Conservation (phyloP, 2,329 filamentous ascomycete species). For the Xylariales sp. region DNA sequence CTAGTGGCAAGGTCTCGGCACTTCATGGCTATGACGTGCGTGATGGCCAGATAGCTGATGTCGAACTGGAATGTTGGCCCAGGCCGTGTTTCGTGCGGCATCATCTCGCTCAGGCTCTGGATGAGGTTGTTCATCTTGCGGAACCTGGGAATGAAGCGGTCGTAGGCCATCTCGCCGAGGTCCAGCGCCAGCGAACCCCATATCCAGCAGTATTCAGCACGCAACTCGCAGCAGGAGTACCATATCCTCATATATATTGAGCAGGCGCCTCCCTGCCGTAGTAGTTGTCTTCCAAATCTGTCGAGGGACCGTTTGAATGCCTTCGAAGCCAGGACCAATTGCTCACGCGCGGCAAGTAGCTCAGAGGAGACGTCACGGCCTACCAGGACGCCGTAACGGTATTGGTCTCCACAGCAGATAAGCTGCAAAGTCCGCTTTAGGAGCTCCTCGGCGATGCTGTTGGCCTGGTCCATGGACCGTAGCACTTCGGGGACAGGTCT, state of each 20-base stretch:
- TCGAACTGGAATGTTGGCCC: slow-evolving; percentile 31
- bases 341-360: slow-evolving; percentile 22
- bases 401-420: slow-evolving; percentile 21
- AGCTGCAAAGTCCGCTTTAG: slow-evolving; percentile 23
- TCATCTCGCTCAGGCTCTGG: background rate
- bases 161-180: slow-evolving; percentile 27
- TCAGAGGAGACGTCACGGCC: slow-evolving; percentile 11
- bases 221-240: slow-evolving; percentile 26
- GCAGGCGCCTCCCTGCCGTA: no score
- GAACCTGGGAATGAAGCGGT: slow-evolving; percentile 23
- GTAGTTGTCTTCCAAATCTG: no score
- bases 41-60: slow-evolving; percentile 31
- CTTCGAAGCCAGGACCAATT: no score
- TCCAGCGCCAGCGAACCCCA: slow-evolving; percentile 25
- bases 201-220: slow-evolving; percentile 27
- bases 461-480: slow-evolving; percentile 20
- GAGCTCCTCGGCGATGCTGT: slow-evolving; percentile 24
- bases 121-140: slow-evolving; percentile 15
- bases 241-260: no score
- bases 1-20: slow-evolving; percentile 33
- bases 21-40: slow-evolving; percentile 32
- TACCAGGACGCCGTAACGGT: slow-evolving; percentile 15
- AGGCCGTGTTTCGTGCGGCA: background rate
- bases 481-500: slow-evolving; percentile 18
- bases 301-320: no score